A percentile compares a stretch with the other conserved stretches of the same genome.
Conservation (phyloP, 805 yeast genomes). For the Ogataea corticis region DNA sequence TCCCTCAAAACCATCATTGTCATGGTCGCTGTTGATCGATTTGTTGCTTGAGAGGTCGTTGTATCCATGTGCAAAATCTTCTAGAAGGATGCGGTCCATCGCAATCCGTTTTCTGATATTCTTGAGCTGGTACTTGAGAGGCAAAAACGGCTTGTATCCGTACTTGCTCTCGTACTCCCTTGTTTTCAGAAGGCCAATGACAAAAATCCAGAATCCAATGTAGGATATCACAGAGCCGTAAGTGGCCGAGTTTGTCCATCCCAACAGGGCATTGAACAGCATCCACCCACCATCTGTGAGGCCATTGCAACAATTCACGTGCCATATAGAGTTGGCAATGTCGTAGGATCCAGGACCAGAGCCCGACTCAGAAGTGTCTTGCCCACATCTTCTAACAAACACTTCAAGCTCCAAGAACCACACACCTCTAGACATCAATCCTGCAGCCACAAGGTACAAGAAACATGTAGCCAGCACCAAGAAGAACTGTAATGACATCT, state of each 20-base stretch:
- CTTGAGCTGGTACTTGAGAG: conserved; percentile 59
- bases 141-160: conserved; percentile 63
- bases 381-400: conserved; percentile 76
- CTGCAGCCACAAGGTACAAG: conserved; percentile 82
- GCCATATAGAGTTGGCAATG: conserved; percentile 80
- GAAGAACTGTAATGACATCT: conserved; percentile 73
- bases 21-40: conserved; percentile 5
- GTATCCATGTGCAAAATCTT: conserved; percentile 26
- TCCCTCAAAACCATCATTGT: not conserved
- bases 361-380: conserved; percentile 85
- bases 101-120: conserved; percentile 46
- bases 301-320: conserved; percentile 92
- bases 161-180: conserved; percentile 50
- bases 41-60: conserved; percentile 25
- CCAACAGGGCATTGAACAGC: conserved; percentile 83
- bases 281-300: conserved; percentile 92
- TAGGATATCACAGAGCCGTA: conserved; percentile 82
- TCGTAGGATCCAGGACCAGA: conserved; percentile 94
- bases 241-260: conserved; percentile 95
- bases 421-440: conserved; percentile 80
- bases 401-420: conserved; percentile 86
- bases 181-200: conserved; percentile 45
- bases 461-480: conserved; percentile 75
- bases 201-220: conserved; percentile 64
- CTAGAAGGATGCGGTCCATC: conserved; percentile 26